Evolutionary conservation across 805 yeast genomes (phyloP).

Genomic region (Wickerhamomyces rabaulensis): DNA sequence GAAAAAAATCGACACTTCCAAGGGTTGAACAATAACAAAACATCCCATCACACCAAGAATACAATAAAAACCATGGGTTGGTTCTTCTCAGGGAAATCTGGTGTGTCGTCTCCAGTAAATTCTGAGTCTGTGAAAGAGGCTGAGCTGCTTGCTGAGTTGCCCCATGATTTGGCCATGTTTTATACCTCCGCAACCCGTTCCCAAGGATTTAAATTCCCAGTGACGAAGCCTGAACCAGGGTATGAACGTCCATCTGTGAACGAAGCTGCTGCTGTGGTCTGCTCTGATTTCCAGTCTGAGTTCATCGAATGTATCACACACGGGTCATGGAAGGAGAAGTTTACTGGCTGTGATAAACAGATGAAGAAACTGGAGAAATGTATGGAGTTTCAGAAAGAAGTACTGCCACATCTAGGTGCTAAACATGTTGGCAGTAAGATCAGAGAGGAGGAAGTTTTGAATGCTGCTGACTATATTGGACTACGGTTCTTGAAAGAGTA

Average conservation of each 20-base stretch:
- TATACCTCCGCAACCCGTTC: neutral
- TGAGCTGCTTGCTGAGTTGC: slow-evolving; percentile 3
- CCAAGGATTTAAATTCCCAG: slow-evolving; percentile 1
- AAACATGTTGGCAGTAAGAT: slow-evolving; percentile 5
- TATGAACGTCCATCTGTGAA: neutral
- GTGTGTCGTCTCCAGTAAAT: neutral
- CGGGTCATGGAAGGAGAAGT: slow-evolving; percentile 15
- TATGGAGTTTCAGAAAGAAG: slow-evolving; percentile 13
- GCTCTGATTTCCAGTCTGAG: slow-evolving; percentile 19
- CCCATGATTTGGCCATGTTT: slow-evolving; percentile 1
- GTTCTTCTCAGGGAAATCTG: neutral
- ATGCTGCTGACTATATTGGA: slow-evolving; percentile 15
- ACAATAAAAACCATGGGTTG: neutral
- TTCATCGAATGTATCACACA: slow-evolving; percentile 17
- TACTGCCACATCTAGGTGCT: slow-evolving; percentile 13
- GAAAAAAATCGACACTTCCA: neutral
- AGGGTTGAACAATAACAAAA: neutral
- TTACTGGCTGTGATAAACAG: slow-evolving; percentile 13
- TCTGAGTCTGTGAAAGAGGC: neutral
- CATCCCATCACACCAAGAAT: neutral
- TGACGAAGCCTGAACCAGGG: neutral
- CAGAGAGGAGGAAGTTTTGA: slow-evolving; percentile 8
- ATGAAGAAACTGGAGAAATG: slow-evolving; percentile 11
- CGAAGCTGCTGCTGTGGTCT: slow-evolving; percentile 9
- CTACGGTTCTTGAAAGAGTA: slow-evolving; percentile 9